Evolutionary conservation across 164 flowering plant genomes (phyloP), one percentile per base, ranked within the genome.

Genomic region (Umbellularia californica): DNA sequence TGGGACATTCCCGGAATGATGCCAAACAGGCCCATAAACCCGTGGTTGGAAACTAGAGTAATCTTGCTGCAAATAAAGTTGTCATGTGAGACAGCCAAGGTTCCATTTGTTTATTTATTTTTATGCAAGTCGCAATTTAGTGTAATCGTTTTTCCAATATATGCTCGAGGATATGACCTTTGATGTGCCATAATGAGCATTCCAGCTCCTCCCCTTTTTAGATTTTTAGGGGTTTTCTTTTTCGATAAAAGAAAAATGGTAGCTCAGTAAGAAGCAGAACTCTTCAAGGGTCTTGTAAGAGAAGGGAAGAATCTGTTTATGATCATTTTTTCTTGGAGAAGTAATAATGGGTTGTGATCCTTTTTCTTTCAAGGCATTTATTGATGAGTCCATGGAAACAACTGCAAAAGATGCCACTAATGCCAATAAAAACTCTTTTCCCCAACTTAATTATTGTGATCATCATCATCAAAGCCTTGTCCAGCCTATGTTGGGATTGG

Each of bases 341-440:
- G 20, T 55, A 55, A 55, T 55, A 15, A 55, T 55, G 60, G 60
- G 1, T 20, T 55, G 60, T 55, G n/a, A 15, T 20, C 20, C 60
- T 15, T 55, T 20, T 55, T 52, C 15, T 50, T 72, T 12, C 70
- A 25, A 83, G 86, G 84, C 84, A 47, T 84, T 84, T 70, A 84
- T 84, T 50, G 84, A 84, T 81, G 84, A 83, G 74, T 83, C 81
- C 74, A 63, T 83, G 84, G 86, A 81, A 74, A 79, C 86, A 11
- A 83, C 84, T 81, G 86, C 86, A 20, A 83, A 83, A 58, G 79
- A 76, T 70, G 72, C 86, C 27, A 83, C 84, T 23, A 83, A 83
- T 81, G 86, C 81, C 30, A 15, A 78, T 79, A 78, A 81, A 74
- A 81, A 81, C 75, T 78, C 70, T 41, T 41, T 41, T 72, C 47